Evolutionary conservation across 495 filamentous ascomycete genomes (phyloP), one percentile per base, ranked within the genome.

Genomic region (Cenococcum geophilum): DNA sequence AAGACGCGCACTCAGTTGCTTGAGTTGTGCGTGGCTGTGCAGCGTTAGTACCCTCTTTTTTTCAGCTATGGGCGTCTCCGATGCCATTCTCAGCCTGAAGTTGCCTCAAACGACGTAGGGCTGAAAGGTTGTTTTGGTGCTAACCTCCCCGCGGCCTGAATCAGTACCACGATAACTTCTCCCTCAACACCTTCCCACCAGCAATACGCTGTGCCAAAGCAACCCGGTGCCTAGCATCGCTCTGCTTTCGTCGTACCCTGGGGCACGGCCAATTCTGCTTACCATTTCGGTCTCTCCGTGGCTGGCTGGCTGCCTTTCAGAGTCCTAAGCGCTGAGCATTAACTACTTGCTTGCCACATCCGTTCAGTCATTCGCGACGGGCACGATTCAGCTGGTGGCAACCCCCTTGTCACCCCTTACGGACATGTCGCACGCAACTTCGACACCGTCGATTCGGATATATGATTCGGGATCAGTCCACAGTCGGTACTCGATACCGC

Each of bases 381-480:
- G 20, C 40, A 57, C 57, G 45, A 23, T 59, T 66, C 64, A 60
- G 60, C 61, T 63, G 57, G 59, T 69, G 63, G 64, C 67, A 45
- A 66, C 56, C 58, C 56, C 55, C 55, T 65, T 47, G 37, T 55
- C 25, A 23, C 22, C 21, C 54, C 12, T 50, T 23, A 25, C 37
- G 49, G 64, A 61, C 56, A 67, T 70, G 65, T 68, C 69, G 52
- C 64, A 65, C 37, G 51, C 66, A 40, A 51, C 56, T 32, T 63
- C 66, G 3, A 25, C 49, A 32, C 68, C 68, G 35, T 64, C 65
- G 10, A 72, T 72, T 9, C 65, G 66, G 25, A 58, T 72, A 65
- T 64, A 71, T 68, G 70, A 69, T 45, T 65, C 70, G n/a, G 57
- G 23, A 9, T 35, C 69, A n/a, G 65, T 63, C 55, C 63, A 69